Percentiles rank a stretch among this genome's conserved stretches.
phyloP scores from a whole-genome alignment of 2,329 filamentous ascomycete species.

The Apiospora malaysiana region DNA sequence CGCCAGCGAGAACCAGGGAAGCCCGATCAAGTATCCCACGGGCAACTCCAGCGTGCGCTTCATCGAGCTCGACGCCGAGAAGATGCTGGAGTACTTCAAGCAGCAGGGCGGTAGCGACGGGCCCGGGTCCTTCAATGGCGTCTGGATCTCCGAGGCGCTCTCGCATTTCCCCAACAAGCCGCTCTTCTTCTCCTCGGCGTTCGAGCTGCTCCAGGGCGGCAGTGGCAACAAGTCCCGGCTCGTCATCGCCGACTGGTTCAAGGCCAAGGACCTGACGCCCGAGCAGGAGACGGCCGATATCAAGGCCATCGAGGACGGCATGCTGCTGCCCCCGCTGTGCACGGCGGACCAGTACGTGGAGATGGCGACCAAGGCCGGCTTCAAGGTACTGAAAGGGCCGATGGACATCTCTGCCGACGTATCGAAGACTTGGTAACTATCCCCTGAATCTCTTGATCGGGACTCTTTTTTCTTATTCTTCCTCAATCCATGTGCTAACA shows the following conservation, averaged over 20 bases:
- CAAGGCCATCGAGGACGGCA: conserved; percentile 66
- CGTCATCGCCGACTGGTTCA: conserved; percentile 68
- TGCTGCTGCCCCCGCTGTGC: conserved; percentile 64
- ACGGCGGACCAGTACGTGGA: conserved; percentile 59
- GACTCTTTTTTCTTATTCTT: neutral
- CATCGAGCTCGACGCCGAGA: conserved; percentile 66
- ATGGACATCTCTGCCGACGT: conserved; percentile 65
- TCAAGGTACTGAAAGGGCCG: conserved; percentile 51
- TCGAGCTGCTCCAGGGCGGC: conserved; percentile 51
- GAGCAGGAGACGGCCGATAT: conserved; percentile 56
- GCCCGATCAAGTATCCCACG: conserved; percentile 22
- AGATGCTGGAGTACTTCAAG: conserved; percentile 59
- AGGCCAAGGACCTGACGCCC: conserved; percentile 50
- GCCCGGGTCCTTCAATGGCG: conserved; percentile 52
- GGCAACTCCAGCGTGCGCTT: conserved; percentile 52
- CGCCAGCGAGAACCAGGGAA: neutral
- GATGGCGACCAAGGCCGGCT: conserved; percentile 54
- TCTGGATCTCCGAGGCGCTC: conserved; percentile 68
- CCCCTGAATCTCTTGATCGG: neutral
- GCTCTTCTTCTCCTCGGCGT: conserved; percentile 62
- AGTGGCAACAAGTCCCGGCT: conserved; percentile 49
- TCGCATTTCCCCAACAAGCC: conserved; percentile 65
- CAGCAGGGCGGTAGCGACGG: conserved; percentile 35
- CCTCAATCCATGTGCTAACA: conserved; percentile 13
- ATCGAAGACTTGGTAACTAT: conserved; percentile 60